Conservation (phyloP, 148 eudicot species). For the Beta vulgaris region DNA sequence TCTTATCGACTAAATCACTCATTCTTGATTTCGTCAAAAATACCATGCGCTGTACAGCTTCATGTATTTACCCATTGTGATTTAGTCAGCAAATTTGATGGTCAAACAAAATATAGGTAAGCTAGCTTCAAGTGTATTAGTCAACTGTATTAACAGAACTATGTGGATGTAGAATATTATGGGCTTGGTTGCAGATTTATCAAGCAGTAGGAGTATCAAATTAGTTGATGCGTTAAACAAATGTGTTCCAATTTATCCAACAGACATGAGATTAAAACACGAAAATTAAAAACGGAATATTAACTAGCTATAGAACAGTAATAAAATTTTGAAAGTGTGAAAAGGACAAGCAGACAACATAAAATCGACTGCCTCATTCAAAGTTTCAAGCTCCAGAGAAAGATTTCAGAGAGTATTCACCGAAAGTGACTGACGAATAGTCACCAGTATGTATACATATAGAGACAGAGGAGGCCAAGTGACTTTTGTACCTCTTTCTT, state of each 20-base stretch:
- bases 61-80: neutral
- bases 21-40: neutral
- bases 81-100: neutral
- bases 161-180: neutral
- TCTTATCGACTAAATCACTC: neutral
- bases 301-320: neutral
- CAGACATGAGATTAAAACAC: neutral
- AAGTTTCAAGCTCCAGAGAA: neutral
- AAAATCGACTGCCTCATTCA: neutral
- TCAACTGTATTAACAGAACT: too few species aligned
- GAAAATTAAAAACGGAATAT: neutral
- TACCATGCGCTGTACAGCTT: neutral
- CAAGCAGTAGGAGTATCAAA: neutral
- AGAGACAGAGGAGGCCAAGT: too few species aligned
- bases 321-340: neutral
- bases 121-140: neutral
- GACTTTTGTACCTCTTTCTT: neutral
- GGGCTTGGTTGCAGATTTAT: neutral
- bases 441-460: neutral
- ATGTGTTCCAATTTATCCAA: too few species aligned
- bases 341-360: neutral
- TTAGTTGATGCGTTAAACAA: slow-evolving; percentile 5
- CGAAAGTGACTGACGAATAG: neutral
- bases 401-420: neutral
- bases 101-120: neutral